Evolutionary conservation across 129 eudicot species (phyloP).

Genomic region (Chrysanthemum seticuspe): DNA sequence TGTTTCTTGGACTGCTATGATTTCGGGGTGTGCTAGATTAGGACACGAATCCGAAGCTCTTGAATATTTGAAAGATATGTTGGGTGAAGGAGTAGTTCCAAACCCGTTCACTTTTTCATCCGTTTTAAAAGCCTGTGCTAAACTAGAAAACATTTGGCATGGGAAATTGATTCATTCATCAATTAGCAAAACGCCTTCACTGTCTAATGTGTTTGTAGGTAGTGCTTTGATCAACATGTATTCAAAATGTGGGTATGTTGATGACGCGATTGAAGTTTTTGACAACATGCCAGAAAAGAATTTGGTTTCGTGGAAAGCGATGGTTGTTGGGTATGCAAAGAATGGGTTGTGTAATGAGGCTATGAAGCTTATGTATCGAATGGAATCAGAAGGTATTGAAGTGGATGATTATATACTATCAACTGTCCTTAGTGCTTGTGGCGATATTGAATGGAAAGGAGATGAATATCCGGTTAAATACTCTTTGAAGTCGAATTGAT

Average conservation of each 20-base stretch:
- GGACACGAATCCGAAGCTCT: constrained; percentile 89
- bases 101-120: constrained; percentile 87
- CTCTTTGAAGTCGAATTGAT: constrained; percentile 32
- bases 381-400: constrained; percentile 78
- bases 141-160: constrained; percentile 52
- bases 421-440: constrained; percentile 81
- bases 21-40: constrained; percentile 63
- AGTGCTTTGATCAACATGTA: constrained; percentile 89
- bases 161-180: constrained; percentile 79
- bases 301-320: constrained; percentile 77
- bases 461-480: constrained; percentile 31
- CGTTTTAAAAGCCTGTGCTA: constrained; percentile 84
- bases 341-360: constrained; percentile 83
- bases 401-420: constrained; percentile 75
- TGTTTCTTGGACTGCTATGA: constrained; percentile 95
- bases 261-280: constrained; percentile 73
- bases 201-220: constrained; percentile 80
- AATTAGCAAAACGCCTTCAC: constrained; percentile 50
- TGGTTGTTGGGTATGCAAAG: constrained; percentile 80
- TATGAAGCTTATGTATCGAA: constrained; percentile 73
- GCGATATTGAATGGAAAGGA: constrained; percentile 51
- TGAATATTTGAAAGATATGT: constrained; percentile 68
- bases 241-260: constrained; percentile 75
- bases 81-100: constrained; percentile 80
- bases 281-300: constrained; percentile 79